Conservation (phyloP, 2,329 filamentous ascomycete species). For the Xylariales sp. region DNA sequence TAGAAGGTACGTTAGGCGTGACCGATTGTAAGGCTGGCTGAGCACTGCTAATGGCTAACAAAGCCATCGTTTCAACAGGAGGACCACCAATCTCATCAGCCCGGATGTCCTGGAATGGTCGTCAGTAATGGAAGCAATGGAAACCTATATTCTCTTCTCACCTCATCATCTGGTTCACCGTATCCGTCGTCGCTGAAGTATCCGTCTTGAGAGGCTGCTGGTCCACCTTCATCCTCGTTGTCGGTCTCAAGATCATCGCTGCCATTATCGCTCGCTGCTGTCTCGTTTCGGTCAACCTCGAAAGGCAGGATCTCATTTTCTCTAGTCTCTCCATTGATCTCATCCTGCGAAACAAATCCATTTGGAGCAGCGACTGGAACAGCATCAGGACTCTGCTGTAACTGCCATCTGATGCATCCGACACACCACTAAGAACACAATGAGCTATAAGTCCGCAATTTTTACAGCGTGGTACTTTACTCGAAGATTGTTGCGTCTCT, state of each 20-base stretch:
- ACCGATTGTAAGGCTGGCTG: no score
- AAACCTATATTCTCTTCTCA: no score
- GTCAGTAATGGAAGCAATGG: no score
- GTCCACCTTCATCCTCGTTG: conserved; percentile 8
- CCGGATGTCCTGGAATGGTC: no score
- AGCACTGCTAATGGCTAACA: no score
- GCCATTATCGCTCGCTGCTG: conserved; percentile 10
- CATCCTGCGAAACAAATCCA: conserved; percentile 5
- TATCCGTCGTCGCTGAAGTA: background rate
- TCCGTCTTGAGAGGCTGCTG: conserved; percentile 6
- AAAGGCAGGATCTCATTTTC: background rate
- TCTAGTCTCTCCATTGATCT: conserved; percentile 1
- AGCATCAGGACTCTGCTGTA: conserved; percentile 19
- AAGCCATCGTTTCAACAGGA: no score
- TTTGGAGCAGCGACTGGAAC: conserved; percentile 19
- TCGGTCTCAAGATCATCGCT: background rate
- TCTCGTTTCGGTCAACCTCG: no score
- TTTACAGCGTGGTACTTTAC: conserved; percentile 1
- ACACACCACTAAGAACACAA: conserved; percentile 28
- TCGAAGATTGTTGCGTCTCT: conserved; percentile 19
- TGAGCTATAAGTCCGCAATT: conserved; percentile 4
- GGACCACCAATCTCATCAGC: no score
- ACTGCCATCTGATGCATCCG: conserved; percentile 28
- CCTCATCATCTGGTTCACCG: conserved; percentile 4
- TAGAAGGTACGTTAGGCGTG: no score